Evolutionary conservation across 2,329 filamentous ascomycete species (phyloP).

Genomic region (Fusarium drepaniforme): DNA sequence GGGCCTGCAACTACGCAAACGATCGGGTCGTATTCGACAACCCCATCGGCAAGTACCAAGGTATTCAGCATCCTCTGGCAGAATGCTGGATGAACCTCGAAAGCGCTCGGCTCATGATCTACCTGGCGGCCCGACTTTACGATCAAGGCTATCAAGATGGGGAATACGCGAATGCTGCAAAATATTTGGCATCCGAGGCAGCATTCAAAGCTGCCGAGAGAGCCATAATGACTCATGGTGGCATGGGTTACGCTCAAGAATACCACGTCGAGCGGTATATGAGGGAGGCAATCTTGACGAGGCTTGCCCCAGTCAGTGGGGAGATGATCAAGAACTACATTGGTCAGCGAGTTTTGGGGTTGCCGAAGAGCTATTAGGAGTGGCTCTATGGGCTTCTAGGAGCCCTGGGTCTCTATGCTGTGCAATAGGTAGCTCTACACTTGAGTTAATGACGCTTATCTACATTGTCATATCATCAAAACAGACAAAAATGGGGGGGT

Average conservation of each 20-base stretch:
- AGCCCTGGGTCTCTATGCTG: too few species aligned
- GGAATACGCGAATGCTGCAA: slow-evolving; percentile 25
- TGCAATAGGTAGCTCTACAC: too few species aligned
- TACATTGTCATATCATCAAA: too few species aligned
- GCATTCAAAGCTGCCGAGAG: slow-evolving; percentile 24
- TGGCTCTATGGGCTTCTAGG: too few species aligned
- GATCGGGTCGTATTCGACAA: slow-evolving; percentile 18
- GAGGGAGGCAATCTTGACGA: slow-evolving; percentile 7
- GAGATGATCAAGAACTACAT: slow-evolving; percentile 32
- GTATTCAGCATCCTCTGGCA: slow-evolving; percentile 23
- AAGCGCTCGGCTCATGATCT: slow-evolving; percentile 27
- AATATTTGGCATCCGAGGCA: slow-evolving; percentile 19
- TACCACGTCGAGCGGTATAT: slow-evolving; percentile 27
- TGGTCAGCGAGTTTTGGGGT: background rate
- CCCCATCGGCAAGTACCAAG: slow-evolving; percentile 26
- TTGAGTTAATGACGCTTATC: too few species aligned
- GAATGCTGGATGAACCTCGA: slow-evolving; percentile 33
- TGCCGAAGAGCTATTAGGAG: background rate
- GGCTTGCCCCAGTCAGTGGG: slow-evolving; percentile 18
- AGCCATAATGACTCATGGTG: slow-evolving; percentile 20
- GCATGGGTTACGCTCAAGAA: slow-evolving; percentile 23
- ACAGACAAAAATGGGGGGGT: too few species aligned
- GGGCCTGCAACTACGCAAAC: slow-evolving; percentile 17
- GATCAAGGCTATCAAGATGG: slow-evolving; percentile 14
- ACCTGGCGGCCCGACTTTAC: slow-evolving; percentile 20